Percentiles rank a stretch among this genome's conserved stretches.
Evolutionary conservation across 2,329 filamentous ascomycete species (phyloP).

Genomic region (Periconia macrospinosa): DNA sequence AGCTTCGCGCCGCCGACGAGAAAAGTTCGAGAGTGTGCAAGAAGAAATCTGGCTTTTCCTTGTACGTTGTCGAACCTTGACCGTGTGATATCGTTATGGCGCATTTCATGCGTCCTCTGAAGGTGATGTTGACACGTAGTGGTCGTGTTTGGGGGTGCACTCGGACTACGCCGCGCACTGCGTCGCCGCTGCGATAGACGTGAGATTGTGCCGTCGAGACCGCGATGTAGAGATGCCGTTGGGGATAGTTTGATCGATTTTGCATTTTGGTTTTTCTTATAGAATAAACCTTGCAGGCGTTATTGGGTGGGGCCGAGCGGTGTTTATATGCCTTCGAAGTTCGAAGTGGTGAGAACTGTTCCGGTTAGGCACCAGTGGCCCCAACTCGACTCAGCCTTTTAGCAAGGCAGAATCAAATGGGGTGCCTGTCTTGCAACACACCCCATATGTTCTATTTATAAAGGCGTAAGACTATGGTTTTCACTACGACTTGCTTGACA

Average conservation of each 20-base stretch:
- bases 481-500: no score
- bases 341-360: no score
- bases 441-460: no score
- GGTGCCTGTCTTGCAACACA: no score
- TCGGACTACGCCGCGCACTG: slow-evolving; percentile 21
- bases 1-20: slow-evolving; percentile 16
- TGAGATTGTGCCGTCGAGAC: neutral
- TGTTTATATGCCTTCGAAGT: no score
- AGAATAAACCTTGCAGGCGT: no score
- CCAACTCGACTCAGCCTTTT: no score
- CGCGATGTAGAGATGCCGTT: neutral
- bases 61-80: slow-evolving; percentile 4
- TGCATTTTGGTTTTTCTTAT: neutral
- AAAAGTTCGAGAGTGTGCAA: slow-evolving; percentile 20
- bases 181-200: slow-evolving; percentile 22
- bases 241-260: neutral
- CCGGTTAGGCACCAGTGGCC: no score
- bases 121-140: slow-evolving; percentile 11
- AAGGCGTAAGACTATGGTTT: no score
- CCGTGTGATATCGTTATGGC: slow-evolving; percentile 1
- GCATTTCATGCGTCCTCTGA: slow-evolving; percentile 5
- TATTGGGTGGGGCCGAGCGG: no score
- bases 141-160: slow-evolving; percentile 22
- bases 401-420: no score
- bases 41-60: slow-evolving; percentile 21